Evolutionary conservation across 371 early-diverging fungal species (phyloP), one percentile per base, ranked within the genome.

Genomic region (Nematocida minor): DNA sequence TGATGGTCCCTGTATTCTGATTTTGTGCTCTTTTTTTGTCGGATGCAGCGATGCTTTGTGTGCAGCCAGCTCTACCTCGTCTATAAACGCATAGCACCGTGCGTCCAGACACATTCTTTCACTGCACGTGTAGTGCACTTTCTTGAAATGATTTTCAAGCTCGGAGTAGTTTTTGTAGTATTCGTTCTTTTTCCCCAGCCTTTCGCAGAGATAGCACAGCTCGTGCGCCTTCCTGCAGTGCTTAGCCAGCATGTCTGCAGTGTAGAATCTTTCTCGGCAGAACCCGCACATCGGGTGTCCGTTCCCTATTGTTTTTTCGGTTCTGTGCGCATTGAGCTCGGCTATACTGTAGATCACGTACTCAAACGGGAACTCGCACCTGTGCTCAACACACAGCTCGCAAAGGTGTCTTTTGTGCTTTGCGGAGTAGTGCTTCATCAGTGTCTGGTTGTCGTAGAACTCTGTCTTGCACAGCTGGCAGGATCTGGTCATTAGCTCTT

Each of bases 241-340:
- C 53, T 66, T 69, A 32, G 42, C 66, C 16, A 83, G 80, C 31
- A 53, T 54, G 1, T 74, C 68, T 29, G 63, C 66, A 53, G 83
- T 77, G 68, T 83, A 84, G 16, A 82, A 79, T 66, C 80, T 70
- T 38, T 64, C 70, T 25, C 79, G 79, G 49, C 85, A 85, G 42
- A 81, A 81, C 25, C 57, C 36, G 64, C 85, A 85, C 36, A 57
- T 69, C 4, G 83, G 79, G 69, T 85, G 85, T 0, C 82, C 84
- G 51, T 34, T 47, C n/a, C 79, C 81, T 16, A 66, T 47, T 40
- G 80, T 77, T 34, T 68, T 69, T 48, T 71, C 79, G 2, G 60
- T 78, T 31, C 66, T 80, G 79, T 85, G 85, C 16, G 47, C 25
- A n/a, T 27, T 53, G 9, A 84, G 64, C 18, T 63, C 67, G 32